These are phyloP conservation scores for Exophiala oligosperma DNA, from an alignment of 2,329 filamentous ascomycete species.

Conservation along the genomic window DNA sequence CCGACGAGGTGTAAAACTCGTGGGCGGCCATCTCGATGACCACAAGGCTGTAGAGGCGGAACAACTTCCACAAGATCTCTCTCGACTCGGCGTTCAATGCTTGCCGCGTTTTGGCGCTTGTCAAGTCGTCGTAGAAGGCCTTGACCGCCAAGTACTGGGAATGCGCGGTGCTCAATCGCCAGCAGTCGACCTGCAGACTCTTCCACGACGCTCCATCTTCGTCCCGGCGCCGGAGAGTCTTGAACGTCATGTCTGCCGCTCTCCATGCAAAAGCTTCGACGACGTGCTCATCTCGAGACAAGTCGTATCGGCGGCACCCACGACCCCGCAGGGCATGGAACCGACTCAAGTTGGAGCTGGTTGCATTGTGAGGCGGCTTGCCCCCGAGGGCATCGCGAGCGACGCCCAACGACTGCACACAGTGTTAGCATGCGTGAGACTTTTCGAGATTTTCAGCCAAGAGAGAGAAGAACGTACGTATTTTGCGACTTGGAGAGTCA, in stretches of 20 bases:
- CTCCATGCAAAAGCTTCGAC: conserved; percentile 76
- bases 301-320: too few species aligned
- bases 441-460: conserved; percentile 70
- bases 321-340: too few species aligned
- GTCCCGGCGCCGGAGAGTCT: conserved; percentile 71
- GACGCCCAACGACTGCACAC: conserved; percentile 31
- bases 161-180: conserved; percentile 71
- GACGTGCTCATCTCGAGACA: conserved; percentile 59
- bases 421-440: conserved; percentile 38
- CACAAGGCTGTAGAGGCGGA: conserved; percentile 64
- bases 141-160: conserved; percentile 76
- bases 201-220: conserved; percentile 64
- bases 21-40: conserved; percentile 67
- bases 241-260: conserved; percentile 71
- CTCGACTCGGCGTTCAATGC: conserved; percentile 60
- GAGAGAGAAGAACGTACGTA: conserved; percentile 68
- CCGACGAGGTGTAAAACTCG: conserved; percentile 70
- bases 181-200: conserved; percentile 75
- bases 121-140: conserved; percentile 73
- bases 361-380: conserved; percentile 20
- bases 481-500: conserved; percentile 73
- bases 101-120: conserved; percentile 52
- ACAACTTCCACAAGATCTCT: conserved; percentile 49
- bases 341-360: too few species aligned
- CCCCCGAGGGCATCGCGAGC: conserved; percentile 38